A percentile compares a stretch with the other conserved stretches of the same genome.
phyloP scores from a whole-genome alignment of 345 rosid genomes.

The Punica granatum region DNA sequence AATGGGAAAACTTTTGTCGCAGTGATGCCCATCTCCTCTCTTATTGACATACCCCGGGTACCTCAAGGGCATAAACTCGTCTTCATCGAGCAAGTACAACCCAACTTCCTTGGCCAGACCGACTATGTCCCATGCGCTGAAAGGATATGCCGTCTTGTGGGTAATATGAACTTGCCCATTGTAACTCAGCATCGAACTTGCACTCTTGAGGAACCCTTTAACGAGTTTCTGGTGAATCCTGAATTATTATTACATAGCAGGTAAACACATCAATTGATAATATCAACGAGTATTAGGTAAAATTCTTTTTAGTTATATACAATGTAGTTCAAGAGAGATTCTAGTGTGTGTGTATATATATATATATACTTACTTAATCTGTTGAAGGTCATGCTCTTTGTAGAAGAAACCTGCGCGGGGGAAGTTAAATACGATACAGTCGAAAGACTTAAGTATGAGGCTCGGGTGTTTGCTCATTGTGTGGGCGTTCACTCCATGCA shows the following conservation, averaged over 20 bases:
- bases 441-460: conserved; percentile 7
- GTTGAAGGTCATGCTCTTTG: no score
- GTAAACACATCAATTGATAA: neutral
- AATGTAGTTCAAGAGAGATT: no score
- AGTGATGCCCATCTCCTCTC: conserved; percentile 26
- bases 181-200: conserved; percentile 24
- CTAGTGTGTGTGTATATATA: no score
- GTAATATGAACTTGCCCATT: conserved; percentile 48
- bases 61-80: no score
- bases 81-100: no score
- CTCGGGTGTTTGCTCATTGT: conserved; percentile 15
- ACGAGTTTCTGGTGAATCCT: conserved; percentile 33
- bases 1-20: conserved; percentile 24
- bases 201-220: conserved; percentile 38
- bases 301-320: no score
- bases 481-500: conserved; percentile 23
- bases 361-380: no score
- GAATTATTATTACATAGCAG: neutral
- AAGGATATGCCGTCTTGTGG: conserved; percentile 43
- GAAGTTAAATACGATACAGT: conserved; percentile 26
- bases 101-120: no score
- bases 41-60: conserved; percentile 44
- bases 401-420: conserved; percentile 21
- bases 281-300: no score
- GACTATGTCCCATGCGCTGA: conserved; percentile 35